Base-by-base conservation (phyloP, 441 rosid genomes). In the Jatropha podagrica region DNA sequence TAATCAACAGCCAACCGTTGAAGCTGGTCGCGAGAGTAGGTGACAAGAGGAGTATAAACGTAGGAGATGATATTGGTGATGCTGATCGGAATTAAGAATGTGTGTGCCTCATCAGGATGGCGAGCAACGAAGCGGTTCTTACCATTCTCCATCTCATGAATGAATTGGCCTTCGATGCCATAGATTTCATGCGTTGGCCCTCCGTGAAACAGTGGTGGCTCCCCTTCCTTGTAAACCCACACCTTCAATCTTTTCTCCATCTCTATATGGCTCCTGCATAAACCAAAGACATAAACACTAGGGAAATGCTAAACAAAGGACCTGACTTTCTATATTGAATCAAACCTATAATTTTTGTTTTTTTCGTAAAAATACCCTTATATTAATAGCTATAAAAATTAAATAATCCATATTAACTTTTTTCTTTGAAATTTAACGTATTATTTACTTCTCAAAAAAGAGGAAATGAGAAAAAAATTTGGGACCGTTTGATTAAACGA, bases 181-280 rank as follows among this genome's bases (percentile, higher is more conserved):
- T 92, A 92, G 0, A 91, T 80, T 27, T 86, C 69, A 63, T 88
- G 86, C 78, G 88, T 80, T 17, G 97, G 97, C 56, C 98, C 97
- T 38, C 76, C 73, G 42, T 94, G 98, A 23, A 85, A 83, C 12
- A 94, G 62, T 6, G 97, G 98, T n/a, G 56, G 68, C 55, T 90
- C 96, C 12, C 98, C 97, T 83, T 92, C 96, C 41, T 51, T 75
- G 77, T 91, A 94, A 27, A 86, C 88, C 76, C 86, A 92, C 14
- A 92, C 88, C 69, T 88, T 91, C 77, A 91, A 86, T 80, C 86
- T 86, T 83, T 75, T 90, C 84, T 84, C 92, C 96, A 94, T 92
- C 75, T 94, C 91, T 61, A 51, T 11, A 56, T 92, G 89, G 78
- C 94, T 94, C 88, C 95, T 92, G 74, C 18, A n/a, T 17, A 18